Evolutionary conservation across 139 green algal genomes (phyloP).

Genomic region (Chlamydomonas sp.): DNA sequence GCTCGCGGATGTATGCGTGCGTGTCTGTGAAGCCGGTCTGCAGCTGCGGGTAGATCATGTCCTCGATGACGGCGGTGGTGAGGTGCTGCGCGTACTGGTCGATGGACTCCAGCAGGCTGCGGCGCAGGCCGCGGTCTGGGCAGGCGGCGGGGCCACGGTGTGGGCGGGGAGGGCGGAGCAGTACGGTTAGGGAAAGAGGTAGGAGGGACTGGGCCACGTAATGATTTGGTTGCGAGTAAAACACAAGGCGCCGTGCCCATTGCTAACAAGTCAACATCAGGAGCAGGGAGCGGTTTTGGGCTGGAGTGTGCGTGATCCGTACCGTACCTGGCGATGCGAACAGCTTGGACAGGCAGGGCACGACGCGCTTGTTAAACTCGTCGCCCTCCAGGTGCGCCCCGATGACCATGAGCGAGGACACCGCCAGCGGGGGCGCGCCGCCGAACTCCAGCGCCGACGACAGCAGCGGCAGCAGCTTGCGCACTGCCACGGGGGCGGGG

Average conservation of each 20-base stretch:
- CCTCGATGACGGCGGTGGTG: conserved; percentile 76
- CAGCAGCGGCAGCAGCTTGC: conserved; percentile 94
- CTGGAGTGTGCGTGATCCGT: not conserved
- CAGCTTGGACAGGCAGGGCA: conserved; percentile 89
- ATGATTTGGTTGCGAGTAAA: not conserved
- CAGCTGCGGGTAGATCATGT: conserved; percentile 87
- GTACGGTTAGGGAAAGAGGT: not conserved
- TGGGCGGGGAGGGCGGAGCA: too few species aligned
- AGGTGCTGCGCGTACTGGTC: conserved; percentile 72
- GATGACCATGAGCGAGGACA: conserved; percentile 84
- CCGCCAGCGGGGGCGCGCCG: conserved; percentile 82
- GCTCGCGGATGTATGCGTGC: conserved; percentile 94
- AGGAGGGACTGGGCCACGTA: not conserved
- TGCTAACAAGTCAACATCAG: too few species aligned
- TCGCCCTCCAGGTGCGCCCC: conserved; percentile 77
- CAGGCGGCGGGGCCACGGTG: not conserved
- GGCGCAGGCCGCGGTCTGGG: conserved; percentile 84
- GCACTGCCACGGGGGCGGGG: conserved; percentile 74
- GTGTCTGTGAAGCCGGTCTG: conserved; percentile 88
- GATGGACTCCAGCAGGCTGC: conserved; percentile 91
- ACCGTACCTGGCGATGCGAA: conserved; percentile 77
- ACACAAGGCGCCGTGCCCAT: not conserved
- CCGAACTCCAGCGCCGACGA: conserved; percentile 90
- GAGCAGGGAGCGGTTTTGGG: too few species aligned
- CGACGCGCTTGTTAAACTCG: conserved; percentile 81